phyloP scores from a whole-genome alignment of 169 alveolate genomes.

The Miamiensis avidus region DNA sequence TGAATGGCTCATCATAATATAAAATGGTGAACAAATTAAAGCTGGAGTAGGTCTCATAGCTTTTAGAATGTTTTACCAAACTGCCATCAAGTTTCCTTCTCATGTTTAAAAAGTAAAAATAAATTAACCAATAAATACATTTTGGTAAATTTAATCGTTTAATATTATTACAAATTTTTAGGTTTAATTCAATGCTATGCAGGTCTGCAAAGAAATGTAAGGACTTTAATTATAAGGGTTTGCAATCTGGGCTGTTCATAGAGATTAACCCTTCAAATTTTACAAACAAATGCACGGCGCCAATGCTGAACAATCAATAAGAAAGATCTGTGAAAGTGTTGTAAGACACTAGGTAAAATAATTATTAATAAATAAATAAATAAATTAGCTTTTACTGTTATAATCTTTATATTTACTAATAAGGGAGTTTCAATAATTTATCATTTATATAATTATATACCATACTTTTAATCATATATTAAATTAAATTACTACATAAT shows the following conservation, averaged over 20 bases:
- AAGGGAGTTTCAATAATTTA: too few relatives aligned
- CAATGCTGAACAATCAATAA: slow-evolving; percentile 10
- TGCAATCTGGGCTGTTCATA: slow-evolving; percentile 28
- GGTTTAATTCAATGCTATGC: not conserved
- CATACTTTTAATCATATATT: too few relatives aligned
- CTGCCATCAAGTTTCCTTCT: not conserved
- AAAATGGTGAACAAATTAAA: not conserved
- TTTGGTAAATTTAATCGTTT: too few relatives aligned
- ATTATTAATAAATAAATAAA: too few relatives aligned
- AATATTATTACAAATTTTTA: too few relatives aligned
- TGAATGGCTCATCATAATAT: not conserved
- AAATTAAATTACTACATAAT: too few relatives aligned
- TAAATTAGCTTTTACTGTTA: too few relatives aligned
- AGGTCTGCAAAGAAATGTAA: slow-evolving; percentile 13
- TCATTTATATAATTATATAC: too few relatives aligned
- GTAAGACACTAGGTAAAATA: slow-evolving; percentile 1
- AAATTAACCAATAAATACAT: too few relatives aligned
- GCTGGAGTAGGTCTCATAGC: not conserved
- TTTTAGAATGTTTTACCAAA: not conserved
- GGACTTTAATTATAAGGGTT: slow-evolving; percentile 20
- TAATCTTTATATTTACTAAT: too few relatives aligned
- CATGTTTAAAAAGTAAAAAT: not conserved
- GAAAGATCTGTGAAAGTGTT: slow-evolving; percentile 23
- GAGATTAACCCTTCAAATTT: slow-evolving; percentile 20
- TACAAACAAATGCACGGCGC: slow-evolving; percentile 13